Conservation (phyloP, 2,329 filamentous ascomycete genomes). For the Aspergillus sp. region DNA sequence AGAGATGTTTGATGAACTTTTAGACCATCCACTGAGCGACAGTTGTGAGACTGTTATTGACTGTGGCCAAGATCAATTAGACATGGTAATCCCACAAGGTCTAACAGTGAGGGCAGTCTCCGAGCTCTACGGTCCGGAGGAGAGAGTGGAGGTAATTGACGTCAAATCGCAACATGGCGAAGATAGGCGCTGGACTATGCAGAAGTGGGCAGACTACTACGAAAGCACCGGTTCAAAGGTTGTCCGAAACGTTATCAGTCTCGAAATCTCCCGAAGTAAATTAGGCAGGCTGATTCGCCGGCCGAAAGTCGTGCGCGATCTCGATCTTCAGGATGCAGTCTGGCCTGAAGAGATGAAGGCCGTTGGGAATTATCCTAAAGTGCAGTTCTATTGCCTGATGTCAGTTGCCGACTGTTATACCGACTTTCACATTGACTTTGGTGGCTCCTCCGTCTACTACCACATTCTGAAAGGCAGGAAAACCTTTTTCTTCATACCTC, state of each 20-base stretch:
- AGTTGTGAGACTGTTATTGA: constrained; percentile 51
- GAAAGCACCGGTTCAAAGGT: constrained; percentile 59
- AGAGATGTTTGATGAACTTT: constrained; percentile 42
- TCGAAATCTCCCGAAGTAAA: constrained; percentile 65
- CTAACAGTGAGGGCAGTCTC: constrained; percentile 64
- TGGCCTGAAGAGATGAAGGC: constrained; percentile 54
- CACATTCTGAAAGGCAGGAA: constrained; percentile 69
- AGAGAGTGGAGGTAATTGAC: constrained; percentile 66
- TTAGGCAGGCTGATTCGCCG: constrained; percentile 62
- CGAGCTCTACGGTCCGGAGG: constrained; percentile 63
- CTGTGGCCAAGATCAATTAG: constrained; percentile 63
- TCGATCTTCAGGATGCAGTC: constrained; percentile 54
- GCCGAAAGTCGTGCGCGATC: constrained; percentile 64
- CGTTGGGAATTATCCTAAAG: constrained; percentile 59
- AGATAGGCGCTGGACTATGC: constrained; percentile 64
- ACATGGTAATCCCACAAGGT: constrained; percentile 66
- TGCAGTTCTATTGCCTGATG: constrained; percentile 70
- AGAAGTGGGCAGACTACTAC: constrained; percentile 68
- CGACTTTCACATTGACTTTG: constrained; percentile 72
- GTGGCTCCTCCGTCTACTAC: constrained; percentile 69
- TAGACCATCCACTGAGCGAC: constrained; percentile 31
- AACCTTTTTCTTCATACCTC: constrained; percentile 70
- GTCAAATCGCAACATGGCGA: constrained; percentile 68
- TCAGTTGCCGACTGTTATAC: constrained; percentile 70
- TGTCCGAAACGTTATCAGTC: constrained; percentile 68